Percentiles rank a stretch among this genome's conserved stretches.
These are phyloP conservation scores for Penicillium bovifimosum DNA, from an alignment of 495 filamentous ascomycete genomes.

Conservation along the genomic window DNA sequence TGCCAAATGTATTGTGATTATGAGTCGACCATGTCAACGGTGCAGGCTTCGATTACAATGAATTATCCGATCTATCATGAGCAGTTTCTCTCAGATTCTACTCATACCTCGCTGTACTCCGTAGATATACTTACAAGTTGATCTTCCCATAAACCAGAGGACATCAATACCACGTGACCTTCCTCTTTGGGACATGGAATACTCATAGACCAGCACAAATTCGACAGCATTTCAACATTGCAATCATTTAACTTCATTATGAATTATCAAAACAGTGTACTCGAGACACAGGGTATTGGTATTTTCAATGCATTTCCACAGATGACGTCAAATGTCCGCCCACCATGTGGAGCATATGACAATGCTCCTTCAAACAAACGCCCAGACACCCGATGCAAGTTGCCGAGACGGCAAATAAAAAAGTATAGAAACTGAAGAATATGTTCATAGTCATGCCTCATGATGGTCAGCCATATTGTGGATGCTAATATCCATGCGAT, in stretches of 20 bases:
- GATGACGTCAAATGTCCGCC: background rate
- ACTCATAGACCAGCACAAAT: background rate
- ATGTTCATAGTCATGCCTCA: conserved; percentile 18
- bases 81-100: too few relatives aligned
- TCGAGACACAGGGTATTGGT: conserved; percentile 6
- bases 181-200: background rate
- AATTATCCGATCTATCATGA: too few relatives aligned
- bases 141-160: too few relatives aligned
- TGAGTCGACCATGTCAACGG: too few relatives aligned
- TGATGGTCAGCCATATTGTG: conserved; percentile 53
- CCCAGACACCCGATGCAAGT: conserved; percentile 13
- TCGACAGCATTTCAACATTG: background rate
- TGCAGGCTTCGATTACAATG: too few relatives aligned
- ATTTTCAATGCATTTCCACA: conserved; percentile 5
- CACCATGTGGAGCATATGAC: background rate
- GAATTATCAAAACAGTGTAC: conserved; percentile 1
- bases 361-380: conserved; percentile 12
- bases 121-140: too few relatives aligned
- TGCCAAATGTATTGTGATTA: too few relatives aligned
- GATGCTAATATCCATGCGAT: conserved; percentile 56
- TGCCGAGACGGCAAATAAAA: background rate
- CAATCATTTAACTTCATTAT: conserved; percentile 3
- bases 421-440: conserved; percentile 6
- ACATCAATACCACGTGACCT: background rate
- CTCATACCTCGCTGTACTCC: too few relatives aligned